Conservation (phyloP, 2,329 filamentous ascomycete species). For the Ascochyta pisi region DNA sequence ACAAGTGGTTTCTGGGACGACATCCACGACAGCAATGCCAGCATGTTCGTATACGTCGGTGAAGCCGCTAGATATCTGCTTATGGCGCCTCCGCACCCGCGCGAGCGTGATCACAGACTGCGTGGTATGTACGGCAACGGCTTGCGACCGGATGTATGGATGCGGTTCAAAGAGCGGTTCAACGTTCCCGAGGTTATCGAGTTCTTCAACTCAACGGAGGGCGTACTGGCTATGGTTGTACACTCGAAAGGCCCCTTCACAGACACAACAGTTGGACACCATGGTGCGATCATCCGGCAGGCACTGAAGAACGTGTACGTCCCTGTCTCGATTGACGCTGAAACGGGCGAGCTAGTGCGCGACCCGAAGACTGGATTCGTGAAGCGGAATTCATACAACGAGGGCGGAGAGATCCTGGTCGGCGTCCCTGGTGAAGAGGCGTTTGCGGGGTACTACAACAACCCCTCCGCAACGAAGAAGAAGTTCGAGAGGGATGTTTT, state of each 20-base stretch:
- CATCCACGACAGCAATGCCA: conserved; percentile 69
- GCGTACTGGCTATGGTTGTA: conserved; percentile 66
- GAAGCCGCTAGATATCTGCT: conserved; percentile 77
- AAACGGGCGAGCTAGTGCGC: conserved; percentile 69
- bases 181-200: conserved; percentile 68
- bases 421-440: conserved; percentile 54
- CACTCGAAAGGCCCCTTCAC: conserved; percentile 61
- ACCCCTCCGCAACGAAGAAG: conserved; percentile 68
- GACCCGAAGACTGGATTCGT: conserved; percentile 72
- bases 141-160: conserved; percentile 72
- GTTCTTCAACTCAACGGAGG: conserved; percentile 80
- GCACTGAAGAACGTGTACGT: conserved; percentile 62
- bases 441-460: conserved; percentile 71
- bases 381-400: conserved; percentile 65
- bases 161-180: conserved; percentile 67
- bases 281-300: conserved; percentile 66
- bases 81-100: conserved; percentile 66
- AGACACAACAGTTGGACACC: conserved; percentile 70
- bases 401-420: conserved; percentile 78
- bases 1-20: conserved; percentile 74
- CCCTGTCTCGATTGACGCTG: conserved; percentile 71
- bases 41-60: conserved; percentile 77
- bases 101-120: conserved; percentile 65
- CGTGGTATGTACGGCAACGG: conserved; percentile 70
- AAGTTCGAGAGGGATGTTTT: conserved; percentile 55